Evolutionary conservation across 768 basidiomycete species (phyloP), one percentile per base, ranked within the genome.

Genomic region (Amanita rubescens): DNA sequence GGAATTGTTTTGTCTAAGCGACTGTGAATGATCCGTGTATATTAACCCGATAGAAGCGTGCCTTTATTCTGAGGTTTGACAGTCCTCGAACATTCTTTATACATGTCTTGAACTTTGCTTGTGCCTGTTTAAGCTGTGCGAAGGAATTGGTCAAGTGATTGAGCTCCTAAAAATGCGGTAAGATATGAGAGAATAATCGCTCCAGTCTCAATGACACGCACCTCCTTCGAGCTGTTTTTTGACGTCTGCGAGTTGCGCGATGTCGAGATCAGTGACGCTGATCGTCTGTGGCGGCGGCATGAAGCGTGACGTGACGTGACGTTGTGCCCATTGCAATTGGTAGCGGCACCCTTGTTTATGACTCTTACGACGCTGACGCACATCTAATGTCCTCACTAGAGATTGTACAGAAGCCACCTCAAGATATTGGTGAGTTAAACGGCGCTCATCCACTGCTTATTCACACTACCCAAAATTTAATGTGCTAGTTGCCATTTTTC

Each of bases 161-260:
- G 44, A 99, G 70, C 76, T 99, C 95, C 94, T 98, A 43, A 24
- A 47, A 52, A 48, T 2, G 22, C n/a, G 5, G 32, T 12, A 3
- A 7, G 24, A 17, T 46, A 15, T 47, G 12, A 19, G 14, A 27
- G 14, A 11, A 15, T 11, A 2, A 3, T 14, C 32, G 14, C 15
- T 10, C 20, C n/a, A 37, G 38, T 15, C n/a, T 27, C 33, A 37
- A 6, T 10, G 9, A 14, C 2, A 9, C 35, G 71, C 51, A 90
- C 95, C 71, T 96, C 91, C n/a, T 62, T 99, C 94, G 0, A 99
- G 76, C 66, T 97, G 95, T 57, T 85, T 82, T 59, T 87, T 82
- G 37, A 97, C 92, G 59, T 96, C 92, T 9, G 84, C 77, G 2
- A 98, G 80, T 68, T 98, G 95, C 1, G 83, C 70, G 27, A 94